Conservation (phyloP, 345 rosid genomes). For the Linum trigynum region DNA sequence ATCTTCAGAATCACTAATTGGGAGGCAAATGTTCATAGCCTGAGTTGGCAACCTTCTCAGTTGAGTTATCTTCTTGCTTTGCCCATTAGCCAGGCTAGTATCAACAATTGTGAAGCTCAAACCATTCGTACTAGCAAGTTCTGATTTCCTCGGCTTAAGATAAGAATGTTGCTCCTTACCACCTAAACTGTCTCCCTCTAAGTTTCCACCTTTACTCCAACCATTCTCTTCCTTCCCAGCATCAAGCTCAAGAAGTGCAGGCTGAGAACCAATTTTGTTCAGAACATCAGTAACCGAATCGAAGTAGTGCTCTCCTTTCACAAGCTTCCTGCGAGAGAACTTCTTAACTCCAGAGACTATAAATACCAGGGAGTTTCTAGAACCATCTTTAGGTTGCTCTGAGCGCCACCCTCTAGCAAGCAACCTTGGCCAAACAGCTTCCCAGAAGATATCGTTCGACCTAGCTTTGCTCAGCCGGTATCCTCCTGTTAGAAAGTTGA, state of each 20-base stretch:
- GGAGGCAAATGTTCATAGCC: conserved; percentile 13
- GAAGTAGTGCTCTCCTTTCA: conserved; percentile 67
- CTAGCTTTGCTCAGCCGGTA: conserved; percentile 70
- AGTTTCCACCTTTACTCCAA: conserved; percentile 15
- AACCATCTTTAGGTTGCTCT: conserved; percentile 51
- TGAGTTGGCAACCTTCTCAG: conserved; percentile 35
- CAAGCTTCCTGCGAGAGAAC: conserved; percentile 63
- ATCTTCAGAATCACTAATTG: conserved; percentile 26
- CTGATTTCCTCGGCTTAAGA: conserved; percentile 36
- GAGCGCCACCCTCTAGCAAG: conserved; percentile 92
- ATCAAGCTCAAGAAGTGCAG: conserved; percentile 47
- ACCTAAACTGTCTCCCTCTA: conserved; percentile 20
- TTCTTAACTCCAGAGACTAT: conserved; percentile 61
- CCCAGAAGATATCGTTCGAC: conserved; percentile 82
- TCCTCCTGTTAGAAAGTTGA: conserved; percentile 54
- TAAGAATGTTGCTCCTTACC: conserved; percentile 33
- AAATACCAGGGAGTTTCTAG: conserved; percentile 55
- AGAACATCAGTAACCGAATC: conserved; percentile 57
- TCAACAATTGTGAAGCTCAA: conserved; percentile 47
- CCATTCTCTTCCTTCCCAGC: conserved; percentile 22
- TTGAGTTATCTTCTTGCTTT: conserved; percentile 31
- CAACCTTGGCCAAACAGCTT: conserved; percentile 91
- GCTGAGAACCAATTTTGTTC: conserved; percentile 37
- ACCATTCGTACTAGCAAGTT: conserved; percentile 4
- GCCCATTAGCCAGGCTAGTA: conserved; percentile 33